Conservation (phyloP, 192 early-diverging fungal genomes). For the Rhizoclosmatium globosum region DNA sequence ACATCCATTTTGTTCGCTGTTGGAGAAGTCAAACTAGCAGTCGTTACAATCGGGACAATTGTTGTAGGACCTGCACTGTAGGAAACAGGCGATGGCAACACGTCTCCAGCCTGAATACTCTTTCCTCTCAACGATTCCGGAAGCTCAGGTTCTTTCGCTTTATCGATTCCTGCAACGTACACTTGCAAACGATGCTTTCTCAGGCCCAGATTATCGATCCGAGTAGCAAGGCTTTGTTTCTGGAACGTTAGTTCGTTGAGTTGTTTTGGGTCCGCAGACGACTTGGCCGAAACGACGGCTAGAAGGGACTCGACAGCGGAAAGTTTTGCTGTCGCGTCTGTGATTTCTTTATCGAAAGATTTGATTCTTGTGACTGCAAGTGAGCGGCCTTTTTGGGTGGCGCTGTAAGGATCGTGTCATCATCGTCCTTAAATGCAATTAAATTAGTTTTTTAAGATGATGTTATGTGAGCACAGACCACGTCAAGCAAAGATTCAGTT, state of each 20-base stretch:
- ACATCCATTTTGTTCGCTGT: neutral
- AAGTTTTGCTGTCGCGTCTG: slow-evolving; percentile 47
- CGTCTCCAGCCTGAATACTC: slow-evolving; percentile 1
- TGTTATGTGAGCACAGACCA: slow-evolving; percentile 2
- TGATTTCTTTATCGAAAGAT: slow-evolving; percentile 51
- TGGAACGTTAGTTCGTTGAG: slow-evolving; percentile 46
- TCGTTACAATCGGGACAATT: too few relatives aligned
- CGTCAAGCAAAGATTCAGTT: slow-evolving; percentile 11
- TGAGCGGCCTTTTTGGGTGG: slow-evolving; percentile 45
- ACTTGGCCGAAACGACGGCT: slow-evolving; percentile 36
- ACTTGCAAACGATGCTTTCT: slow-evolving; percentile 42
- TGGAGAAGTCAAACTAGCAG: neutral
- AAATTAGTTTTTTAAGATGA: neutral
- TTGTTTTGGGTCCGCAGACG: slow-evolving; percentile 38
- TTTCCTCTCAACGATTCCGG: slow-evolving; percentile 35
- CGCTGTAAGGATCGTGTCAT: slow-evolving; percentile 42
- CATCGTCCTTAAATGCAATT: slow-evolving; percentile 35
- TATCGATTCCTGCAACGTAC: slow-evolving; percentile 49
- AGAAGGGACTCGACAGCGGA: slow-evolving; percentile 51
- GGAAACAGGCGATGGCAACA: neutral
- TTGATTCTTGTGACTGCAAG: slow-evolving; percentile 55
- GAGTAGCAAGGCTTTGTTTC: slow-evolving; percentile 27
- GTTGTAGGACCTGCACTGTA: neutral
- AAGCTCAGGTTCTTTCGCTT: slow-evolving; percentile 38
- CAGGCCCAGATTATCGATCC: slow-evolving; percentile 29